Evolutionary conservation across 2,329 filamentous ascomycete species (phyloP), one percentile per base, ranked within the genome.

Genomic region (Podosphaera fusca): DNA sequence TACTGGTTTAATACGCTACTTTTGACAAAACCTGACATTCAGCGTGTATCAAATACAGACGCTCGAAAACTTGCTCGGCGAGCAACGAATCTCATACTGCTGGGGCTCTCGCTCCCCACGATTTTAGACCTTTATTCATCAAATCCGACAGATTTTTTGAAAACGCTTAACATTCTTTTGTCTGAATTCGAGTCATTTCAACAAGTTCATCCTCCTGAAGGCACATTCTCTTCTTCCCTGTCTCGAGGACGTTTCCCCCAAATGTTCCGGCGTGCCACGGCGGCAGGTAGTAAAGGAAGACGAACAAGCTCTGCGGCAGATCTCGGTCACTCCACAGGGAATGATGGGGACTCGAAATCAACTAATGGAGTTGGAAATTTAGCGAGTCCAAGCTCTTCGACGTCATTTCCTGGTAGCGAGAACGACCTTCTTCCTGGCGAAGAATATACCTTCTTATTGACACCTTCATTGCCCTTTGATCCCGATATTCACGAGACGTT

Each of bases 1-100:
- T 96, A 94, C 73, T 96, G 92, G 89, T 95, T 96, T 75, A 95
- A 95, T 71, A 95, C 92, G 0, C 80, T 95, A 59, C 84, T 94
- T 66, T 95, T 95, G 70, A 86, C 88, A 62, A 85, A 87, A 65
- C 70, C 79, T 35, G 87, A 95, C 69, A 76, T 96, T 38, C 73
- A 78, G 55, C 82, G 83, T 66, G 83, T 95, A 73, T 82, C 90
- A 51, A 94, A 87, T 67, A 90, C 94, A 67, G 85, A 94, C 59
- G 73, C 80, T 3, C 81, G 85, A 61, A 92, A 90, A 67, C 80
- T 95, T 54, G 83, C 87, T 60, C 84, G 89, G 58, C 86, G 92
- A 63, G 90, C 92, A 40, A 94, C 88, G 55, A 95, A 95, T 69
- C 94, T 90, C 69, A 81, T 98, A 58, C 78, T 96, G 36, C 82